Conservation (phyloP, 2,329 filamentous ascomycete species). For the Penicillium sp. region DNA sequence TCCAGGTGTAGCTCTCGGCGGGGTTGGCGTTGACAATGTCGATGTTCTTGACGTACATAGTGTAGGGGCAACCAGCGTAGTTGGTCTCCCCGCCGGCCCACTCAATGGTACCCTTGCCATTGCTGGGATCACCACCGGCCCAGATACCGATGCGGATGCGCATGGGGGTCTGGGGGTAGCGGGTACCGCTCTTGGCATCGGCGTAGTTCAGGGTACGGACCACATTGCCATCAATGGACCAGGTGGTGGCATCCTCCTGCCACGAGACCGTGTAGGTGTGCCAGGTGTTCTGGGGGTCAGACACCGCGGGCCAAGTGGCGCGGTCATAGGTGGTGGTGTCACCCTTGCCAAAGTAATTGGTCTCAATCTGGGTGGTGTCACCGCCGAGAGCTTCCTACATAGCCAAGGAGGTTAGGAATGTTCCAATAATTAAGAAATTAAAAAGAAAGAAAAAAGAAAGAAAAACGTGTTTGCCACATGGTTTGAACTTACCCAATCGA, state of each 20-base stretch:
- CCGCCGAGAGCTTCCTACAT: constrained; percentile 39
- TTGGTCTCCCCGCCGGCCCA: constrained; percentile 71
- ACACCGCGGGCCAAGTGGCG: constrained; percentile 69
- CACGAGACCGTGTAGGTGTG: constrained; percentile 60
- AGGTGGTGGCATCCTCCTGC: constrained; percentile 62
- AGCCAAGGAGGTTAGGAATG: constrained; percentile 50
- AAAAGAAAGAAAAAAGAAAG: too few relatives aligned
- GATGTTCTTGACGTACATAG: constrained; percentile 69
- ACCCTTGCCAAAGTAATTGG: constrained; percentile 97
- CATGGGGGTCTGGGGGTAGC: constrained; percentile 72
- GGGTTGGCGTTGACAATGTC: constrained; percentile 57
- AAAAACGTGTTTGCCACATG: constrained; percentile 31
- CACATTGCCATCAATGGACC: constrained; percentile 61
- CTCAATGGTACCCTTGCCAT: constrained; percentile 53
- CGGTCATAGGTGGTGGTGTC: constrained; percentile 76
- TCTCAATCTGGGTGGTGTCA: constrained; percentile 55
- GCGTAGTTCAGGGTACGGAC: constrained; percentile 62
- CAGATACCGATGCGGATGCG: constrained; percentile 68
- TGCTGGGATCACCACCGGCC: constrained; percentile 58
- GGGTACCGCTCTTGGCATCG: constrained; percentile 57
- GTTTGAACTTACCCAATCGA: constrained; percentile 85
- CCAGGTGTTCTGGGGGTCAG: constrained; percentile 53
- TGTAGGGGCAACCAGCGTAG: constrained; percentile 65
- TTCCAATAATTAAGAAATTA: constrained; percentile 44
- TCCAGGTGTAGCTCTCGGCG: constrained; percentile 63